Evolutionary conservation across 2,329 filamentous ascomycete genomes (phyloP).

Genomic region (Pseudomassariella vexata): DNA sequence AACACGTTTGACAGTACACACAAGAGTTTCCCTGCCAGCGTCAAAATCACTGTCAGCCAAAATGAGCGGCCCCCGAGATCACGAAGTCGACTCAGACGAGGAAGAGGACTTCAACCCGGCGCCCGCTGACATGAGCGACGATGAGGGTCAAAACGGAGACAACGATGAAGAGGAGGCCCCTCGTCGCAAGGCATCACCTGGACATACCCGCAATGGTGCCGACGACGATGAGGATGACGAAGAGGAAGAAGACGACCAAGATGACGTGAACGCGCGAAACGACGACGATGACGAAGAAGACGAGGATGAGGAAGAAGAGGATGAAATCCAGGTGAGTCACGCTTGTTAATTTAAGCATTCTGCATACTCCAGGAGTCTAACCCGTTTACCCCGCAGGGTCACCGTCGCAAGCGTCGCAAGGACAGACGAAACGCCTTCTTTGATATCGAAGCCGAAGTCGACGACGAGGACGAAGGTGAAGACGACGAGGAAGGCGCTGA

Average conservation of each 20-base stretch:
- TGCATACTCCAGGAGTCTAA: constrained; percentile 3
- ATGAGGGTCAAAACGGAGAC: constrained; percentile 45
- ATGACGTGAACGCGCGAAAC: constrained; percentile 38
- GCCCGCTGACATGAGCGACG: constrained; percentile 67
- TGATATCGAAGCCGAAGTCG: constrained; percentile 97
- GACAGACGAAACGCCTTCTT: constrained; percentile 80
- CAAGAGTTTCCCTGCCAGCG: too few species aligned
- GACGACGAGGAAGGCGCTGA: constrained; percentile 88
- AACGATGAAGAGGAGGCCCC: constrained; percentile 20
- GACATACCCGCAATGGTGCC: constrained; percentile 21
- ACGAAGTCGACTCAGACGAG: constrained; percentile 60
- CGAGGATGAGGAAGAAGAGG: constrained; percentile 55
- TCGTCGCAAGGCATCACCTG: constrained; percentile 15
- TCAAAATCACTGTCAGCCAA: constrained; percentile 14
- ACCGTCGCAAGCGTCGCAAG: constrained; percentile 76
- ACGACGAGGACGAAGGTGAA: constrained; percentile 83
- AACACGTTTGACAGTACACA: too few species aligned
- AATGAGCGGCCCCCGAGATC: constrained; percentile 44
- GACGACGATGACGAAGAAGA: constrained; percentile 42
- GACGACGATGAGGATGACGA: constrained; percentile 37
- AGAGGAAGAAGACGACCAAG: constrained; percentile 34
- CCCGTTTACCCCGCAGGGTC: constrained; percentile 33
- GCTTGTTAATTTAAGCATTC: not conserved
- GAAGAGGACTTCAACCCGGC: constrained; percentile 87
- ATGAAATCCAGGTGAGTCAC: constrained; percentile 57